Evolutionary conservation across 768 basidiomycete genomes (phyloP).

Genomic region (Cystofilobasidium capitatum): DNA sequence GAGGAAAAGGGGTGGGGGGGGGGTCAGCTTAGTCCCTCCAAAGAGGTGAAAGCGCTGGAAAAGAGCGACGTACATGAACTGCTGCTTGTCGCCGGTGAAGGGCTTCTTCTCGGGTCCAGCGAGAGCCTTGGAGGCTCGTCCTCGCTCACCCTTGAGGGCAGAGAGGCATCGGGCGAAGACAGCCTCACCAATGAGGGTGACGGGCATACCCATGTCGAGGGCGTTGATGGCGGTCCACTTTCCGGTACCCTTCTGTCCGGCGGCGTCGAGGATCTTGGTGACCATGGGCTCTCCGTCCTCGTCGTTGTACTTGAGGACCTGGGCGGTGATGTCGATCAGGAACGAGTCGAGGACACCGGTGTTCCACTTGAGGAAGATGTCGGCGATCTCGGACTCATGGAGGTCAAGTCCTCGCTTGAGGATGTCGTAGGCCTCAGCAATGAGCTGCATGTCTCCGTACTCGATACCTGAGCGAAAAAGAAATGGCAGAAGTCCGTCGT

Average conservation of each 20-base stretch:
- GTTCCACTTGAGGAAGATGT: conserved; percentile 83
- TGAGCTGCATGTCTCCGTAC: conserved; percentile 99
- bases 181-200: conserved; percentile 97
- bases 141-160: conserved; percentile 90
- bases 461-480: conserved; percentile 56
- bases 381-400: conserved; percentile 76
- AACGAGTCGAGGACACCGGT: conserved; percentile 98
- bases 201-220: conserved; percentile 69
- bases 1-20: not conserved
- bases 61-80: conserved; percentile 54
- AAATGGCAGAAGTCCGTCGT: not conserved
- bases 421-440: conserved; percentile 97
- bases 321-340: conserved; percentile 84
- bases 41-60: not conserved
- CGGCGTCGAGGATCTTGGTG: conserved; percentile 85
- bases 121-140: conserved; percentile 81
- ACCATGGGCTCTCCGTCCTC: conserved; percentile 86
- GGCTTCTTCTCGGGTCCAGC: conserved; percentile 81
- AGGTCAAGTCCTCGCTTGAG: conserved; percentile 81
- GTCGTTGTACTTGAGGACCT: conserved; percentile 95
- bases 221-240: conserved; percentile 98
- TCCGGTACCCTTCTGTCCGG: conserved; percentile 98
- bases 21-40: not conserved
- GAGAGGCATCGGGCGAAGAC: conserved; percentile 98
- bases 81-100: conserved; percentile 93